Base-by-base conservation (phyloP, 2,329 filamentous ascomycete species). In the Diaporthe eres region DNA sequence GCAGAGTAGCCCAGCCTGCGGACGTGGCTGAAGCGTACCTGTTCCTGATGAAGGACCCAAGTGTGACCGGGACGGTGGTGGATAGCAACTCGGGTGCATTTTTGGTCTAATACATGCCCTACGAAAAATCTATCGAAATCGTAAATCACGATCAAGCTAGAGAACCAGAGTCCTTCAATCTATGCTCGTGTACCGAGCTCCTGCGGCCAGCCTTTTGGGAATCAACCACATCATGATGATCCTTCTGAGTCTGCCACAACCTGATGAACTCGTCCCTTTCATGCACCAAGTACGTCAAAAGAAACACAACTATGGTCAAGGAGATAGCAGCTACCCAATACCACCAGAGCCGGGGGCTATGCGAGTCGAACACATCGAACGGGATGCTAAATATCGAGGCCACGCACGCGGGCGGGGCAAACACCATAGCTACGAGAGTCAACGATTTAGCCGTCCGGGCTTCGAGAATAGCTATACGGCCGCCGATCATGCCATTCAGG, bases 11-110 rank as follows among this genome's bases (percentile, higher is more conserved):
- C 12, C 58, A 61, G 63, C 75, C 77, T n/a, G 80, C 79, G 71
- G 80, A 81, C 55, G 80, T 82, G 15, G 81, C 80, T 12, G 80
- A 82, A 77, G 80, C 80, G 49, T 81, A 81, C 72, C 58, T 82
- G 31, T 82, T 79, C 78, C 47, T 81, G 42, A 73, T 82, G 78
- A 82, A 81, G 75, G 81, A 82, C 58, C 74, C 75, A 9, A 82
- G 80, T 58, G 78, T 77, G 12, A 82, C 80, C 6, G 81, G 80
- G 19, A 78, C 78, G 5, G 72, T 78, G 17, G 80, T 79, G 4
- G 65, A 75, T 42, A 79, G 79, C 8, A 78, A 81, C 74, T 75
- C 76, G 2, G 80, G 79, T n/a, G 47, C 51, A 17, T 60, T 81
- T 37, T 34, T 81, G 63, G 72, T 78, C 6, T 80, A 37, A 74